Conservation (phyloP, 495 filamentous ascomycete genomes). For the Penicillium cataractarum region DNA sequence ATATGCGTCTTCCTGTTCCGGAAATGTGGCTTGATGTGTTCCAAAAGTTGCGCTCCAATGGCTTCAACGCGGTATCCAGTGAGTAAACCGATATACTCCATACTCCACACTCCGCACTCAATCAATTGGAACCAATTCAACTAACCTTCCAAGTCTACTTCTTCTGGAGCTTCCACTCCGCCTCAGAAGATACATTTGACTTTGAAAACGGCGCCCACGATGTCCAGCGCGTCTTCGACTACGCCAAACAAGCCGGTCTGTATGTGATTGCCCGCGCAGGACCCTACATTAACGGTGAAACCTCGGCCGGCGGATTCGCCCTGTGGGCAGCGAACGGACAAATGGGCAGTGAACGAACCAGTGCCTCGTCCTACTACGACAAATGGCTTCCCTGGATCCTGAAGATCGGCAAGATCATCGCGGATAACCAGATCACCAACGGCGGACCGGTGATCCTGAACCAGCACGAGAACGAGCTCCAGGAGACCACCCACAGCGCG, state of each 20-base stretch:
- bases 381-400: slow-evolving; percentile 50
- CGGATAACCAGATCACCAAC: slow-evolving; percentile 53
- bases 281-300: slow-evolving; percentile 61
- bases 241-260: slow-evolving; percentile 59
- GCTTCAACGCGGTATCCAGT: slow-evolving; percentile 55
- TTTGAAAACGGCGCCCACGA: slow-evolving; percentile 59
- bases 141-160: slow-evolving; percentile 46
- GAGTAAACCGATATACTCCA: slow-evolving; percentile 3
- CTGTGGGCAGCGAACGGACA: slow-evolving; percentile 57
- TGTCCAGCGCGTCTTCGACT: slow-evolving; percentile 55
- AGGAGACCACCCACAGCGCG: slow-evolving; percentile 41
- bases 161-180: slow-evolving; percentile 60
- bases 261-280: slow-evolving; percentile 62
- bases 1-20: slow-evolving; percentile 59
- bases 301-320: slow-evolving; percentile 53
- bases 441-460: slow-evolving; percentile 56
- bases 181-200: slow-evolving; percentile 53
- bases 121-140: not conserved
- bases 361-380: slow-evolving; percentile 45
- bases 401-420: slow-evolving; percentile 51
- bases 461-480: slow-evolving; percentile 59
- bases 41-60: slow-evolving; percentile 62
- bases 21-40: slow-evolving; percentile 65
- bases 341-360: slow-evolving; percentile 47
- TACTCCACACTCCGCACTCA: slow-evolving; percentile 12